Percentiles rank a stretch among this genome's conserved stretches.
These are phyloP conservation scores for Sarcodon aspratus DNA, from an alignment of 768 basidiomycete species.

Conservation along the genomic window DNA sequence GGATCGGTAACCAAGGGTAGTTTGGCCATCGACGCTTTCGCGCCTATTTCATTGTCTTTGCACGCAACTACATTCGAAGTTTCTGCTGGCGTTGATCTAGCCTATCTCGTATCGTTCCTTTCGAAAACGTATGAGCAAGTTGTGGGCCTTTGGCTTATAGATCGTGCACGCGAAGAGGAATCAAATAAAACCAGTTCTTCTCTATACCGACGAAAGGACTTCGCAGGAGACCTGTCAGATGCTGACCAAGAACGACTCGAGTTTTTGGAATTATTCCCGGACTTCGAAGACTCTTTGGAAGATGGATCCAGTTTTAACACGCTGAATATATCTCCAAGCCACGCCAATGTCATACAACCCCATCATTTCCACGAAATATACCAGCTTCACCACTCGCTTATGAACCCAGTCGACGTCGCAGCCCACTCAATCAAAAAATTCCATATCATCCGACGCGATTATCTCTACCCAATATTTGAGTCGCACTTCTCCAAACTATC, in stretches of 20 bases:
- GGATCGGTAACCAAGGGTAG: constrained; percentile 4
- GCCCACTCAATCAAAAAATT: not conserved
- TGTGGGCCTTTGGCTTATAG: constrained; percentile 74
- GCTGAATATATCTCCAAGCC: not conserved
- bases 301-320: constrained; percentile 6
- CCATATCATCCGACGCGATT: not conserved
- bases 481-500: not conserved
- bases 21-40: constrained; percentile 21
- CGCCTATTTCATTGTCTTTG: constrained; percentile 34
- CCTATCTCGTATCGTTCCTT: constrained; percentile 23
- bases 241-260: constrained; percentile 83
- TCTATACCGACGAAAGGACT: constrained; percentile 59
- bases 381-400: not conserved
- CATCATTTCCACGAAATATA: not conserved
- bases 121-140: constrained; percentile 55
- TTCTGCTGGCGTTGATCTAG: constrained; percentile 26
- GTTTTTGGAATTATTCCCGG: constrained; percentile 78
- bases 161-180: constrained; percentile 59
- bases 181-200: constrained; percentile 53
- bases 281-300: constrained; percentile 53
- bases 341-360: not conserved
- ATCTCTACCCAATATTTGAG: constrained; percentile 20
- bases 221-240: constrained; percentile 38
- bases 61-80: constrained; percentile 33
- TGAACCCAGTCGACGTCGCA: not conserved